Evolutionary conservation across 352 stramenopile species (phyloP), one percentile per base, ranked within the genome.

Genomic region (Phytopythium chamaehyphon): DNA sequence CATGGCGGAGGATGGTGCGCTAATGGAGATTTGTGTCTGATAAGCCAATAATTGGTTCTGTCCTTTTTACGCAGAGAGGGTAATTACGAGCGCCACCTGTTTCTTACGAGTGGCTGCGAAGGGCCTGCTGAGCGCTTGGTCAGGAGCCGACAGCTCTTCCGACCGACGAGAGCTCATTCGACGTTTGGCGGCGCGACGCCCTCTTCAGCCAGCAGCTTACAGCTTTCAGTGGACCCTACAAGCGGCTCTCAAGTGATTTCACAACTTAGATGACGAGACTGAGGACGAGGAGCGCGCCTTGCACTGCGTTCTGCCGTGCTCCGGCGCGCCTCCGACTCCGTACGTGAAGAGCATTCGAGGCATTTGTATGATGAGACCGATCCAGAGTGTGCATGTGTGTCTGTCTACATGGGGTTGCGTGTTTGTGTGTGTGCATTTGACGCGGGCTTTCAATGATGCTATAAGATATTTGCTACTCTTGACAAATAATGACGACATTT

Each of bases 391-490:
- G 36, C 22, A 53, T 62, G 40, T 35, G 45, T 66, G 40, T 55
- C 6, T 60, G 14, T 61, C 2, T 60, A 37, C 69, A 11, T 68
- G 46, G 67, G 5, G 63, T 18, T 68, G 22, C 60, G 22, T 65
- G 37, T 31, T 23, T 54, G 40, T 40, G 11, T 58, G 21, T 36
- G 19, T 55, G 14, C 44, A 18, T 53, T 19, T 44, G 14, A 14
- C 38, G 33, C 43, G 36, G 40, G 37, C 48, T 69, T 83, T 91
- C 76, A 46, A 90, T 83, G 83, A 93, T 90, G 80, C 66, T 53
- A 66, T 64, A 82, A 87, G 78, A 91, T 93, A 93, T 93, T 93
- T 93, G 83, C 83, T 93, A 93, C 83, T 93, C 83, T 93, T 74
- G 83, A 93, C 69, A 72, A 86, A 73, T 69, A 69, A 80, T 93